Evolutionary conservation across 441 rosid species (phyloP).

Genomic region (Geranium incanum): DNA sequence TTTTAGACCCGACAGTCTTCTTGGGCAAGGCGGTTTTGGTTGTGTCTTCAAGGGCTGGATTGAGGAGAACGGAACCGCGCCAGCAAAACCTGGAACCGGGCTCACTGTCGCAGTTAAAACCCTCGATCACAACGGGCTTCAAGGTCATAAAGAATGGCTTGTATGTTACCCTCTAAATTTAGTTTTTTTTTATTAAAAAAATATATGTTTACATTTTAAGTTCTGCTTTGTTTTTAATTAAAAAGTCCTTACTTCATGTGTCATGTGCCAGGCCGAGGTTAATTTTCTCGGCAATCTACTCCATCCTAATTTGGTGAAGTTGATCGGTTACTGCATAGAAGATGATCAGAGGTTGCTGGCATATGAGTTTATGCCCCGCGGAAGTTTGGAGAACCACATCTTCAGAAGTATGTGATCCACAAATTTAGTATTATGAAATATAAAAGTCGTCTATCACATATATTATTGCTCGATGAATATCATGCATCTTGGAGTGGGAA

Average conservation of each 20-base stretch:
- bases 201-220: background rate
- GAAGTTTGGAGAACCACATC: conserved; percentile 59
- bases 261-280: conserved; percentile 45
- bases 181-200: background rate
- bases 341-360: conserved; percentile 54
- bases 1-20: conserved; percentile 49
- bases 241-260: conserved; percentile 15
- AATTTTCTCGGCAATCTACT: conserved; percentile 57
- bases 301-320: conserved; percentile 49
- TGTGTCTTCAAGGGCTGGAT: conserved; percentile 25
- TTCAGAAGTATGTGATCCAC: conserved; percentile 45
- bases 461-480: too few relatives aligned
- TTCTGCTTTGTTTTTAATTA: conserved; percentile 4
- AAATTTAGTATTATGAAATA: background rate
- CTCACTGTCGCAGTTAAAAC: conserved; percentile 48
- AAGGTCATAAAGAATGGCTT: conserved; percentile 51
- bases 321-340: conserved; percentile 58
- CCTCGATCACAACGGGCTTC: conserved; percentile 46
- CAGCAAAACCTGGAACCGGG: conserved; percentile 49
- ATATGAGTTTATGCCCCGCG: conserved; percentile 58
- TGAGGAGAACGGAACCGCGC: conserved; percentile 44
- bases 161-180: conserved; percentile 21
- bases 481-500: too few relatives aligned
- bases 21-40: conserved; percentile 50
- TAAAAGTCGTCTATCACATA: too few relatives aligned